phyloP scores from a whole-genome alignment of 2,329 filamentous ascomycete species.

The Trichoderma arundinaceum region DNA sequence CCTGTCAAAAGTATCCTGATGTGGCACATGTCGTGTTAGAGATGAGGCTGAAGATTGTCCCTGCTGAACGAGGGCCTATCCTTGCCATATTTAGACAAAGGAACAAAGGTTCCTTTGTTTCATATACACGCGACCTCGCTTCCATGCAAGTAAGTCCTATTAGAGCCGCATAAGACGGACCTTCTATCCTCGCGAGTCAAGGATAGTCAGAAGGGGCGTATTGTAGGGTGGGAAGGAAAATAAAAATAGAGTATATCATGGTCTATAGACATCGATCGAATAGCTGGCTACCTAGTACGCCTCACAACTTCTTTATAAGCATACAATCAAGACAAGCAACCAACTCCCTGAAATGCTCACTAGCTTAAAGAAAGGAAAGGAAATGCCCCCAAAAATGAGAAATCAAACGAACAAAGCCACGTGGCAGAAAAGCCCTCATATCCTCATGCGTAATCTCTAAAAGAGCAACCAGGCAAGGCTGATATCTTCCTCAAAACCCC shows the following conservation, averaged over 20 bases:
- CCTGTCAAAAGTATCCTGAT: background rate
- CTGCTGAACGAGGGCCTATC: background rate
- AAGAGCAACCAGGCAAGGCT: background rate
- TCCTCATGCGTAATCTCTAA: background rate
- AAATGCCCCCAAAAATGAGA: background rate
- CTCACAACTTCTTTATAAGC: slow-evolving; percentile 1
- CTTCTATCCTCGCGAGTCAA: background rate
- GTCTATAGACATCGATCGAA: background rate
- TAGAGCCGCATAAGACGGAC: background rate
- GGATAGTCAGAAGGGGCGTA: background rate
- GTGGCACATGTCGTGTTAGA: background rate
- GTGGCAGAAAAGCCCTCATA: background rate
- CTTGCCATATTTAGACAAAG: background rate
- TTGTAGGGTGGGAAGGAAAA: background rate
- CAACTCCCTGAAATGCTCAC: slow-evolving; percentile 29
- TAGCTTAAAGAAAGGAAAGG: background rate
- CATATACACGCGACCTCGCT: background rate
- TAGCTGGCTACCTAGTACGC: slow-evolving; percentile 5
- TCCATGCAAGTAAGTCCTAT: slow-evolving; percentile 9
- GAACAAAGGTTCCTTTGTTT: slow-evolving; percentile 22
- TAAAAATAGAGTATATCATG: background rate
- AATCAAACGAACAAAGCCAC: background rate
- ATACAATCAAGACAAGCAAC: slow-evolving; percentile 15
- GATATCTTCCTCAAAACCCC: background rate
- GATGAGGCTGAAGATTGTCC: slow-evolving; percentile 3